Base-by-base conservation (phyloP, 140 eudicot species). In the Ambrosia hybrid region DNA sequence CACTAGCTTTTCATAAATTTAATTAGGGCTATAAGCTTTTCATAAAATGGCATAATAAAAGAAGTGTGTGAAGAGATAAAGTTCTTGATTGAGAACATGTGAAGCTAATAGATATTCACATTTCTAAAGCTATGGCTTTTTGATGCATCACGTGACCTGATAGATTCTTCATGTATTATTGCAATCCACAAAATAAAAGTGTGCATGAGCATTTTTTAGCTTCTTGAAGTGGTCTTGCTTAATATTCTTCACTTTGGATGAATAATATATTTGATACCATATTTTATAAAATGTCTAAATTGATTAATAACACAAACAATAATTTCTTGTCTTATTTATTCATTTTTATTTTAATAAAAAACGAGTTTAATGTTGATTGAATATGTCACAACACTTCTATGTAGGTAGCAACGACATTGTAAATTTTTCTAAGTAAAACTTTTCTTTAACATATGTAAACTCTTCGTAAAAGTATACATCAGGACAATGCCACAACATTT, bases 151-250 rank as follows among this genome's bases (percentile, higher is more conserved):
- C 71, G 55, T 72, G 55, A 75, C n/a, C 9, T 34, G 76, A 52
- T 46, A 68, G 71, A 69, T 76, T 76, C 76, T 76, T 74, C 57
- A 36, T 36, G 46, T 37, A 69, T 68, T 76, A 76, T 76, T 69
- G 76, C 59, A 33, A 61, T 69, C 71, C 57, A 60, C 58, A 58
- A 59, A 68, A 76, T 76, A 57, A 43, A 46, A 67, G 67, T 57
- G 58, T 43, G n/a, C 46, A 12, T 71, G 45, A n/a, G 14, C 55
- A 5, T 46, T 48, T 48, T 57, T 30, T 58, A 30, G 34, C 34
- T 30, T 4, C 38, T 57, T 21, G 64, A 57, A 57, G 64, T 58
- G 64, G 64, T 26, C 64, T 7, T 21, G 39, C 39, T 58, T 26
- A 58, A 21, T 66, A 71, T 71, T 71, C 65, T 38, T 21, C 21